These are phyloP conservation scores for Tilletia setariae DNA, from an alignment of 1,284 basidiomycete genomes.

Conservation along the genomic window DNA sequence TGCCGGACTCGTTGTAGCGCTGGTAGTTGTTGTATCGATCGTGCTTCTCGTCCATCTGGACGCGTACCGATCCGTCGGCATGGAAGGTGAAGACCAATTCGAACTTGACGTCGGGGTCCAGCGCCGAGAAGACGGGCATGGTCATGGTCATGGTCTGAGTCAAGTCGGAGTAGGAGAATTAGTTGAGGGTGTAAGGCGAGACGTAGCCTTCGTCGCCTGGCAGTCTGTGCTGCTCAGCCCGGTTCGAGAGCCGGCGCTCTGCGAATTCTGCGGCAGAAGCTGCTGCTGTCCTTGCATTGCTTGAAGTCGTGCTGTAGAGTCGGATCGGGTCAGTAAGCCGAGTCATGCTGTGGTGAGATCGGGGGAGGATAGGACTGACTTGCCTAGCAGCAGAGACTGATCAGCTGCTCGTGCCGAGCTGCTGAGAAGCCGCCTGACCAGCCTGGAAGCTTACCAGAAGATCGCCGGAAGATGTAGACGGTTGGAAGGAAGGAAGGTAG, in stretches of 20 bases:
- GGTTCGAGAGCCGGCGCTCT: constrained; percentile 39
- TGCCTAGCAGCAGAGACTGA: too few relatives aligned
- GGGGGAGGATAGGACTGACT: too few relatives aligned
- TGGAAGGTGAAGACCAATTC: constrained; percentile 40
- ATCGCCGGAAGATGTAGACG: too few relatives aligned
- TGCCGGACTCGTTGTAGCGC: constrained; percentile 45
- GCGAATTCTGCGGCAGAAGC: constrained; percentile 50
- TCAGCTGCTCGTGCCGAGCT: too few relatives aligned
- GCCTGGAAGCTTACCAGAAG: too few relatives aligned
- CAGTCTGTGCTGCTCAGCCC: constrained; percentile 33
- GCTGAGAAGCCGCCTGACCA: too few relatives aligned
- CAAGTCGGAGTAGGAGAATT: constrained; percentile 22
- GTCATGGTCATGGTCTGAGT: constrained; percentile 30
- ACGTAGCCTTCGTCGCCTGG: constrained; percentile 25
- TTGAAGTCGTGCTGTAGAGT: constrained; percentile 42
- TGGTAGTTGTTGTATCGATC: constrained; percentile 39
- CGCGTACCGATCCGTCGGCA: constrained; percentile 46
- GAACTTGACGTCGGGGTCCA: constrained; percentile 45
- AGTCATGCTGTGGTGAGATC: background rate
- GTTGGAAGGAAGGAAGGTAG: too few relatives aligned
- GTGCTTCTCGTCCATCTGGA: constrained; percentile 43
- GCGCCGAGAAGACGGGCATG: constrained; percentile 35
- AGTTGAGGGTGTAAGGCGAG: constrained; percentile 41
- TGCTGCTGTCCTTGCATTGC: constrained; percentile 49
- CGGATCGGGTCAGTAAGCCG: background rate